A percentile compares a stretch with the other conserved stretches of the same genome.
phyloP scores from a whole-genome alignment of 2,329 filamentous ascomycete genomes.

The Penicillium sp. region DNA sequence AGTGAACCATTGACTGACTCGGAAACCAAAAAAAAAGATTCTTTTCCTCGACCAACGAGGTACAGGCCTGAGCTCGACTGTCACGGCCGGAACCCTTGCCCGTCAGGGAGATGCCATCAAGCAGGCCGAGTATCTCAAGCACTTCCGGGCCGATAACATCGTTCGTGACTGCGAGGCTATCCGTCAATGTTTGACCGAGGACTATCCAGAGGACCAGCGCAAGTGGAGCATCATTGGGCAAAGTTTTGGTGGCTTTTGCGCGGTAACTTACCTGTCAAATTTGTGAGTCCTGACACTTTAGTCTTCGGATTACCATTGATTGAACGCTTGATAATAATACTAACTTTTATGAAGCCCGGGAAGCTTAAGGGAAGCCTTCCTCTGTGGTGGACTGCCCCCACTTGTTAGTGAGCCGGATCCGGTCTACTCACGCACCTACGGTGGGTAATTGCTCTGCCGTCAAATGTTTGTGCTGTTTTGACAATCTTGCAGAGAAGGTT shows the following conservation, averaged over 20 bases:
- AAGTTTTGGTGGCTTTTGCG: constrained; percentile 89
- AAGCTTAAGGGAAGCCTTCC: constrained; percentile 79
- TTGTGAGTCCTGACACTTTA: constrained; percentile 48
- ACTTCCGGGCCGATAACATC: constrained; percentile 88
- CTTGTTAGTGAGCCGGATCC: constrained; percentile 72
- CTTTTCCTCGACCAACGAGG: constrained; percentile 90
- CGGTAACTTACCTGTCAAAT: constrained; percentile 80
- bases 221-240: constrained; percentile 89
- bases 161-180: constrained; percentile 89
- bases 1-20: not conserved
- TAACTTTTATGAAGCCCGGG: constrained; percentile 57
- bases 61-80: constrained; percentile 80
- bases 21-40: constrained; percentile 38
- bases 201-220: constrained; percentile 70
- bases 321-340: not conserved
- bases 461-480: constrained; percentile 6
- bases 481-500: constrained; percentile 57
- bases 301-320: not conserved
- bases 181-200: constrained; percentile 71
- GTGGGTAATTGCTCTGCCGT: constrained; percentile 28
- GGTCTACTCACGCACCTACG: constrained; percentile 74
- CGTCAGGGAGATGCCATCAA: constrained; percentile 65
- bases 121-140: constrained; percentile 79
- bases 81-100: constrained; percentile 73
- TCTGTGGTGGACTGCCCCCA: constrained; percentile 82